Evolutionary conservation across 1,284 basidiomycete genomes (phyloP).

Genomic region (Cystobasidium slooffiae): DNA sequence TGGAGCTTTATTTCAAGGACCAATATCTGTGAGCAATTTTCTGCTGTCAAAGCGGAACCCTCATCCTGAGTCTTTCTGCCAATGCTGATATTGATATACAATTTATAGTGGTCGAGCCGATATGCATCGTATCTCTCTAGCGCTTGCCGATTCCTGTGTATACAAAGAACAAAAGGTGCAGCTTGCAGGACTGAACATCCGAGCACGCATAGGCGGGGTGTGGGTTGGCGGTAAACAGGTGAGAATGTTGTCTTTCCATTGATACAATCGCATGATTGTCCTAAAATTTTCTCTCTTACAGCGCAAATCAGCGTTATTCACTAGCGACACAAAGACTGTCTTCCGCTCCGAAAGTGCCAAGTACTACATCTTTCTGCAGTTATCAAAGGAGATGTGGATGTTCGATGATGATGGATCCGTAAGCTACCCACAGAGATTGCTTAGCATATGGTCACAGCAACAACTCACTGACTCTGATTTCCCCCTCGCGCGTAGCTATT

Average conservation of each 20-base stretch:
- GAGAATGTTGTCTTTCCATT: conserved; percentile 47
- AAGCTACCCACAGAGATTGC: no score
- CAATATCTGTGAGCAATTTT: conserved; percentile 59
- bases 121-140: conserved; percentile 84
- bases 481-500: conserved; percentile 70
- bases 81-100: conserved; percentile 9
- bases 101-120: conserved; percentile 83
- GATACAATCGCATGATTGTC: conserved; percentile 11
- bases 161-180: conserved; percentile 70
- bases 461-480: no score
- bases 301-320: conserved; percentile 60
- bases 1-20: conserved; percentile 88
- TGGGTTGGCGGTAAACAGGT: conserved; percentile 71
- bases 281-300: background rate
- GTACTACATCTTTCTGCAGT: conserved; percentile 85
- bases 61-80: background rate
- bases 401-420: conserved; percentile 86
- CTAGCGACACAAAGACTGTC: conserved; percentile 80
- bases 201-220: conserved; percentile 76
- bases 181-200: conserved; percentile 72
- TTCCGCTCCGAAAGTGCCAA: conserved; percentile 90
- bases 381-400: conserved; percentile 94
- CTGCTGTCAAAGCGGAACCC: background rate
- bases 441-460: no score
- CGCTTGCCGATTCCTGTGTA: conserved; percentile 63